A percentile compares a stretch with the other conserved stretches of the same genome.
Conservation (phyloP, 345 rosid genomes). For the Noccaea bulbosa region DNA sequence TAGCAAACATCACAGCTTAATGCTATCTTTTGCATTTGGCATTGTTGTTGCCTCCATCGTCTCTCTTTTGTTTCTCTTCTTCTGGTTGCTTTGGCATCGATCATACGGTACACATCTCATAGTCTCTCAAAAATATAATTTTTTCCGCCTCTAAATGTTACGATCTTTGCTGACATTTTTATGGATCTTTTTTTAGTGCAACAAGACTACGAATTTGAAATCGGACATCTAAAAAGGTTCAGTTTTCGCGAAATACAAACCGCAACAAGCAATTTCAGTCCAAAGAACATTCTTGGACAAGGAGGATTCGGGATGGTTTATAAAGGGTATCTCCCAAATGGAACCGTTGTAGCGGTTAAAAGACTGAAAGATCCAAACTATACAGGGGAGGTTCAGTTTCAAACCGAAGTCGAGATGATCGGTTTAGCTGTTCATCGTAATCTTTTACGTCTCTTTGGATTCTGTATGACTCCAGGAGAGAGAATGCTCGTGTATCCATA, state of each 20-base stretch:
- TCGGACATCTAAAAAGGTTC: constrained; percentile 86
- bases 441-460: constrained; percentile 82
- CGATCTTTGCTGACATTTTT: constrained; percentile 21
- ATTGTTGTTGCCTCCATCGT: constrained; percentile 68
- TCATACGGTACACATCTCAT: constrained; percentile 61
- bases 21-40: constrained; percentile 68
- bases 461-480: constrained; percentile 85
- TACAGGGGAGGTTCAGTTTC: constrained; percentile 94
- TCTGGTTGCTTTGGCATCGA: constrained; percentile 83
- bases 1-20: constrained; percentile 60
- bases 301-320: constrained; percentile 98
- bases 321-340: constrained; percentile 84
- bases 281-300: constrained; percentile 81
- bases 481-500: constrained; percentile 93
- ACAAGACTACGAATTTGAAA: constrained; percentile 87
- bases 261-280: constrained; percentile 78
- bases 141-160: not conserved
- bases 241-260: constrained; percentile 76
- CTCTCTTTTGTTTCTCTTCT: constrained; percentile 66
- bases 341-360: constrained; percentile 79
- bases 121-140: not conserved
- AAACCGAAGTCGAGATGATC: constrained; percentile 97
- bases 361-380: constrained; percentile 88
- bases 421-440: constrained; percentile 94
- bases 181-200: constrained; percentile 57